Conservation (phyloP, 305 asterid genomes). For the Fraxinus sp. region DNA sequence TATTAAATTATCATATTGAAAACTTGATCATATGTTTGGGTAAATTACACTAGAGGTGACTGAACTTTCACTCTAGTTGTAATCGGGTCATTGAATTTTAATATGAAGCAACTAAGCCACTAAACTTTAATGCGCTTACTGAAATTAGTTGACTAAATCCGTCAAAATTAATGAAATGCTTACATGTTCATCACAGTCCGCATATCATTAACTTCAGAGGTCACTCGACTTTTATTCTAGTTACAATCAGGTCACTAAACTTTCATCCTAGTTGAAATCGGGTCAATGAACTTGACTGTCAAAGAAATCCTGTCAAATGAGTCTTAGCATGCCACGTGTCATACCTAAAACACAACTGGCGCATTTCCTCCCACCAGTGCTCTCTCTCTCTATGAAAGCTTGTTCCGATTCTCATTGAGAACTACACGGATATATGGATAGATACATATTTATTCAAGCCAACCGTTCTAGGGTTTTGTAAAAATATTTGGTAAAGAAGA, state of each 20-base stretch:
- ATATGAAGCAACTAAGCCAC: not conserved
- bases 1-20: not conserved
- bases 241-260: not conserved
- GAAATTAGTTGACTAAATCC: not conserved
- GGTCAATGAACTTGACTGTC: not conserved
- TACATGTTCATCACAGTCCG: not conserved
- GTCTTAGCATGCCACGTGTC: not conserved
- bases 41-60: not conserved
- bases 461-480: not conserved
- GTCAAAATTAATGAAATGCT: not conserved
- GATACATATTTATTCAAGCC: not conserved
- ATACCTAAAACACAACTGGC: not conserved
- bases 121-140: not conserved
- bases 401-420: not conserved
- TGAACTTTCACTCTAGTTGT: not conserved
- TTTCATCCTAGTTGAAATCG: not conserved
- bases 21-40: not conserved
- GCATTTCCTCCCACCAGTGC: not conserved
- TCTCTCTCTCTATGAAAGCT: not conserved
- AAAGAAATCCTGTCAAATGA: not conserved
- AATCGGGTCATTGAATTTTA: not conserved
- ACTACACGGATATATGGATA: not conserved
- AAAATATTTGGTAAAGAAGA: not conserved
- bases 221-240: not conserved
- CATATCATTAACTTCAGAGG: not conserved